These are phyloP conservation scores for Chaetomiaceae sp. DNA, from an alignment of 2,329 filamentous ascomycete genomes.

Conservation along the genomic window DNA sequence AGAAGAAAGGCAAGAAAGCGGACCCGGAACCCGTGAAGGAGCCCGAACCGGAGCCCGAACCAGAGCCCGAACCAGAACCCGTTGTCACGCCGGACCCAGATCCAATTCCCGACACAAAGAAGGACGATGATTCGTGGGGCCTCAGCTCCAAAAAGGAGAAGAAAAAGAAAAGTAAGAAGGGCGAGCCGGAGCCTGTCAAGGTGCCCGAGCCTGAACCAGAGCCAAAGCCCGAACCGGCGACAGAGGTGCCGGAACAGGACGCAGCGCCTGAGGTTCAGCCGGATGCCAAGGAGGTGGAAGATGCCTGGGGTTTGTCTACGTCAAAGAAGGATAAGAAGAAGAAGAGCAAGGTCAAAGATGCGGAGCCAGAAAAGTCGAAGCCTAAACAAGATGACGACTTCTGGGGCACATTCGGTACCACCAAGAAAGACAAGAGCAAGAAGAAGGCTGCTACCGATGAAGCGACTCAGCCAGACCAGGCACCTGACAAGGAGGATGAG, in stretches of 20 bases:
- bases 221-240: constrained; percentile 27
- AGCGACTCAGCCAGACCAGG: constrained; percentile 13
- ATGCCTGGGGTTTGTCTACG: constrained; percentile 25
- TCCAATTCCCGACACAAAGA: constrained; percentile 24
- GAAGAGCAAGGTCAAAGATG: constrained; percentile 29
- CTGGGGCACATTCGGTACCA: constrained; percentile 26
- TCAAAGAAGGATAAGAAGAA: constrained; percentile 34
- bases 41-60: constrained; percentile 17
- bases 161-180: constrained; percentile 29
- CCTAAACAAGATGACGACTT: constrained; percentile 28
- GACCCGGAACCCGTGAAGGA: constrained; percentile 25
- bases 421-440: constrained; percentile 33
- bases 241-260: too few relatives aligned
- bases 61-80: constrained; percentile 14
- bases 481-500: constrained; percentile 22
- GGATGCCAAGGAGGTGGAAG: constrained; percentile 19
- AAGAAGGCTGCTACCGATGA: constrained; percentile 23
- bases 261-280: constrained; percentile 26
- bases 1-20: constrained; percentile 30
- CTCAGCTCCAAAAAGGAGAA: constrained; percentile 36
- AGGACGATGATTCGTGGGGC: constrained; percentile 24
- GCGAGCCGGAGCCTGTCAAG: constrained; percentile 25
- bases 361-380: constrained; percentile 34
- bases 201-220: constrained; percentile 30
- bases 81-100: constrained; percentile 25